Evolutionary conservation across 495 filamentous ascomycete genomes (phyloP), one percentile per base, ranked within the genome.

Genomic region (Hypoxylon lienhwacheense): DNA sequence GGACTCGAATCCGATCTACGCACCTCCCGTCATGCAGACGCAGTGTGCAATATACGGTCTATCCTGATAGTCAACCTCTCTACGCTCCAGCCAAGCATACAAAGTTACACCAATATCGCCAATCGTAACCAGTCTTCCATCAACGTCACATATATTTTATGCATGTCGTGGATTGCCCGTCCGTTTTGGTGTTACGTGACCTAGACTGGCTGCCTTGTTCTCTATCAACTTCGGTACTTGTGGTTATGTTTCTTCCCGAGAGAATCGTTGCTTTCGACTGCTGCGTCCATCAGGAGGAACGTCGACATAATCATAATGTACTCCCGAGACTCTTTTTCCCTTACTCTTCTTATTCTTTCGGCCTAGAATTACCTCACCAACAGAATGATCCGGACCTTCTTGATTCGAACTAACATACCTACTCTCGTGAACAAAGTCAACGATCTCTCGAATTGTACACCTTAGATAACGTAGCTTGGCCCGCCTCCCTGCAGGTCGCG

Each of bases 1-100:
- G 50, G 37, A 37, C 46, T 51, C 37, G 40, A 53, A 49, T 51
- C 50, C 45, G 57, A 61, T 61, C 57, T 55, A 45, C 57, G 36
- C 26, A 51, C 48, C 31, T 53, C 44, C 50, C 44, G 50, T 21
- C 24, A 48, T 50, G 56, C 50, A 60, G 44, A 54, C 50, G 50
- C 50, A 54, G 40, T 53, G 56, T 60, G 50, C 40, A 24, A 52
- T 49, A 59, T 53, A 49, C 48, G 49, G 41, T 47, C 33, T 39
- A 41, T 45, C 29, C 25, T 22, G 16, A 19, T 19, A 21, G 19
- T 44, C 44, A 50, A 50, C 44, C 33, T 60, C 32, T 22, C 37
- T 33, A 53, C 24, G 21, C 19, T 20, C 22, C 36, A 49, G 24
- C 43, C 17, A 39, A 35, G 35, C 40, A 25, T 31, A 43, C 29